These are phyloP conservation scores for Sanguinoderma infundibulare DNA, from an alignment of 1,284 basidiomycete genomes.

Conservation along the genomic window DNA sequence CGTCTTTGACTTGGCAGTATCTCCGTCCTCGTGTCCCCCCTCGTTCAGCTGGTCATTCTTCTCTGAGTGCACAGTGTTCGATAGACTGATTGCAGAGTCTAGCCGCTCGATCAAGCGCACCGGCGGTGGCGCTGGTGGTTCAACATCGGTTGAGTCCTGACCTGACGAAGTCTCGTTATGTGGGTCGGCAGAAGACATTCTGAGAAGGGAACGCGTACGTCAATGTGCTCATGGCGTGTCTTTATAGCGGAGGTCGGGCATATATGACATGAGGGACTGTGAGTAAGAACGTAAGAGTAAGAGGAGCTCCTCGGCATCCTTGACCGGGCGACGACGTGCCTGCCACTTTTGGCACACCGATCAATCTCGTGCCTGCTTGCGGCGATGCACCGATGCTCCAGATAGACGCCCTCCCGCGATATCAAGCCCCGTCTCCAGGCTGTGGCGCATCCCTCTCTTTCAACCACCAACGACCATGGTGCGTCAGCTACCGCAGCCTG, in stretches of 20 bases:
- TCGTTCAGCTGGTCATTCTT: neutral
- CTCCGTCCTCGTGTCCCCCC: neutral
- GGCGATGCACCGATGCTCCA: constrained; percentile 12
- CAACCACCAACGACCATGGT: constrained; percentile 19
- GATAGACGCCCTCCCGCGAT: constrained; percentile 16
- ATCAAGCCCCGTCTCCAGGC: neutral
- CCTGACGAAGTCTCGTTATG: neutral
- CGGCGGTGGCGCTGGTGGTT: neutral
- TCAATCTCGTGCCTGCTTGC: neutral
- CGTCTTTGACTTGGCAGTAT: neutral
- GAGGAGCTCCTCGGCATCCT: neutral
- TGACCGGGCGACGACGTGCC: neutral
- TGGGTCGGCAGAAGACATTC: neutral
- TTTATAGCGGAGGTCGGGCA: neutral
- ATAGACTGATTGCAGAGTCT: neutral
- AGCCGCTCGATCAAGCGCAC: neutral
- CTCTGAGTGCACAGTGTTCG: neutral
- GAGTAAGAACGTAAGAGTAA: constrained; percentile 8
- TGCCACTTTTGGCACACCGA: neutral
- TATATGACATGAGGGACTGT: neutral
- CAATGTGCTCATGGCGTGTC: neutral
- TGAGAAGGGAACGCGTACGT: neutral
- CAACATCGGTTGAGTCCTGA: neutral
- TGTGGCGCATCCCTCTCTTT: neutral
- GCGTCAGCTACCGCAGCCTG: neutral